Evolutionary conservation across 2,329 filamentous ascomycete genomes (phyloP).

Genomic region (Rhytidhysteron rufulum): DNA sequence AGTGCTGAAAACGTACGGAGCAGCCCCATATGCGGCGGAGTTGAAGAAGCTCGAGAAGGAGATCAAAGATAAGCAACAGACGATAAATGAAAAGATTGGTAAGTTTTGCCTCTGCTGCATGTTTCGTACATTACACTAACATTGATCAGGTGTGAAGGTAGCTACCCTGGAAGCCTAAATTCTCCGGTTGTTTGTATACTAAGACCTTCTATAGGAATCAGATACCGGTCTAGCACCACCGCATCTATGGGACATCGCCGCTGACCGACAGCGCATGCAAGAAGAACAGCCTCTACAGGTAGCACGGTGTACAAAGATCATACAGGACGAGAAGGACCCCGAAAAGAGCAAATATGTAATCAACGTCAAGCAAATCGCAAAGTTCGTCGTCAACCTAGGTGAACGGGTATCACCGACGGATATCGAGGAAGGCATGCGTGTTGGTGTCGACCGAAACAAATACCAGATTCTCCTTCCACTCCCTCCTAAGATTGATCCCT

Average conservation of each 20-base stretch:
- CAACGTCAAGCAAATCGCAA: conserved; percentile 99
- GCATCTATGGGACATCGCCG: conserved; percentile 97
- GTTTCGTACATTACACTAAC: conserved; percentile 13
- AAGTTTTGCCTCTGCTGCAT: conserved; percentile 26
- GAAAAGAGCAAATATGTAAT: conserved; percentile 99
- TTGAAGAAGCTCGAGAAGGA: conserved; percentile 98
- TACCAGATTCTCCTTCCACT: conserved; percentile 97
- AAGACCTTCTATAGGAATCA: conserved; percentile 65
- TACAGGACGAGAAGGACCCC: conserved; percentile 89
- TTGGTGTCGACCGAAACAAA: conserved; percentile 97
- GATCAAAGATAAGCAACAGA: conserved; percentile 98
- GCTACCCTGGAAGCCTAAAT: not conserved
- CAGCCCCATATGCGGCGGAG: conserved; percentile 87
- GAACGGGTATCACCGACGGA: conserved; percentile 96
- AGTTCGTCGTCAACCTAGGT: conserved; percentile 96
- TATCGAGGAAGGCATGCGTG: conserved; percentile 99
- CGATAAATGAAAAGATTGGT: conserved; percentile 97
- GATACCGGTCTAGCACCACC: conserved; percentile 97
- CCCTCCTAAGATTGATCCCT: conserved; percentile 97
- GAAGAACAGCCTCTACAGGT: conserved; percentile 98
- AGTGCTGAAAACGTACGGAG: conserved; percentile 98
- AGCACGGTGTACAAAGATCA: conserved; percentile 98
- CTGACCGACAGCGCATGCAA: conserved; percentile 96
- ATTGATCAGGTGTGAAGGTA: conserved; percentile 60
- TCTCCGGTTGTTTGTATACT: conserved; percentile 1